Evolutionary conservation across 1,139 yeast genomes (phyloP), one percentile per base, ranked within the genome.

Genomic region (Blastobotrys niveus): DNA sequence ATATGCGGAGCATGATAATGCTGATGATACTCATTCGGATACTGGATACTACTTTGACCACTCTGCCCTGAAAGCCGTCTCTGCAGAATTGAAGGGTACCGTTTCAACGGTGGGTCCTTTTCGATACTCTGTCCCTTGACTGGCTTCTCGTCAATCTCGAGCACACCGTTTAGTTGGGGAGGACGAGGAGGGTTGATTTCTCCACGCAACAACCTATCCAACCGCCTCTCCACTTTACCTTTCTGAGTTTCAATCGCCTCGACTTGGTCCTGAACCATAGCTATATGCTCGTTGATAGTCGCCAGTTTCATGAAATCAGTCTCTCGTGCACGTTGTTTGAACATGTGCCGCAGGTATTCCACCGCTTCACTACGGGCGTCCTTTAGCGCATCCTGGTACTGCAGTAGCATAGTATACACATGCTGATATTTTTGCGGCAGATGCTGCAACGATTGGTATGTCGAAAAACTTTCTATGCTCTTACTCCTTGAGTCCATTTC

Each of bases 291-390:
- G 38, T 40, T 40, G 38, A 40, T 40, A 19, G 18, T 18, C n/a
- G 43, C 43, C 26, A 40, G 27, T 19, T 34, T 22, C 14, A 40
- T 40, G 24, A 40, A 40, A 27, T 40, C 43, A 2, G 43, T 40
- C 31, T 40, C 43, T 9, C 43, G 17, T 12, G 43, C 43, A 5
- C 43, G 38, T 25, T 40, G 32, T 12, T 27, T 38, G 33, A 40
- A 40, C 20, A 40, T 20, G 20, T 21, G 19, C 26, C 9, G 17
- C 25, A 40, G 20, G 27, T 40, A 40, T 4, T 25, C 38, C 10
- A 40, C 38, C 2, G 38, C 38, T 7, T 18, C 8, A 2, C 12
- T 14, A n/a, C 38, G 37, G 5, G 29, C 14, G 8, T 5, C 3
- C n/a, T 24, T 24, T 9, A 21, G 12, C 7, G 26, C 9, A 5